A percentile compares a stretch with the other conserved stretches of the same genome.
Evolutionary conservation across 495 filamentous ascomycete genomes (phyloP).

Genomic region (Cercophora newfieldiana): DNA sequence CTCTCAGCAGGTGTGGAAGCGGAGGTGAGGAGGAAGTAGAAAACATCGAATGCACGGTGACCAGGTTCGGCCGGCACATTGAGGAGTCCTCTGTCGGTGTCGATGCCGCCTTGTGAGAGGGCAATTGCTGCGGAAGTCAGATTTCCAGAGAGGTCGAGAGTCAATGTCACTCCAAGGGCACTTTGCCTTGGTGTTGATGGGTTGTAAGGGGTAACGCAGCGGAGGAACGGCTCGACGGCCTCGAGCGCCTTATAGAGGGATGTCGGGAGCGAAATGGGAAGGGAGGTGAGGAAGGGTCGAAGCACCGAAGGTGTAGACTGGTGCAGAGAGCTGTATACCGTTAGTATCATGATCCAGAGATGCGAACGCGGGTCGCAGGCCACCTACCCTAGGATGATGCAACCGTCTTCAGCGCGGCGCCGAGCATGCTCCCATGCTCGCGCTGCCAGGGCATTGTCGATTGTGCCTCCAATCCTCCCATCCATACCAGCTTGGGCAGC

Average conservation of each 20-base stretch:
- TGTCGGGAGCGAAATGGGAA: constrained; percentile 75
- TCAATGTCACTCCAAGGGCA: constrained; percentile 76
- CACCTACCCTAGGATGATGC: constrained; percentile 80
- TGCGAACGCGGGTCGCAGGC: neutral
- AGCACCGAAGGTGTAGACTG: constrained; percentile 83
- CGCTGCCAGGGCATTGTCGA: constrained; percentile 75
- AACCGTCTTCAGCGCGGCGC: constrained; percentile 91
- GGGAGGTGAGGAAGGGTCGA: constrained; percentile 73
- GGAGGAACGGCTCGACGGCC: constrained; percentile 79
- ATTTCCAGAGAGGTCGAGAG: constrained; percentile 76
- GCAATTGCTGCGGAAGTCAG: constrained; percentile 73
- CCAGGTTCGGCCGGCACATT: constrained; percentile 77
- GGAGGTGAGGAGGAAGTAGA: constrained; percentile 92
- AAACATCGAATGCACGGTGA: constrained; percentile 95
- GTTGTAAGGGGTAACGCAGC: constrained; percentile 84
- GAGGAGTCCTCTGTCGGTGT: constrained; percentile 78
- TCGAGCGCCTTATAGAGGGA: constrained; percentile 73
- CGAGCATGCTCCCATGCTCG: constrained; percentile 97
- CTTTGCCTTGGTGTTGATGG: constrained; percentile 81
- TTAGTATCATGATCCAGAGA: constrained; percentile 10
- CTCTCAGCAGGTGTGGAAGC: constrained; percentile 87
- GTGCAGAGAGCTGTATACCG: constrained; percentile 70
- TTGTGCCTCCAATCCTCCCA: constrained; percentile 68
- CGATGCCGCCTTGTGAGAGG: constrained; percentile 83
- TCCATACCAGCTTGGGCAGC: constrained; percentile 65